Conservation (phyloP, 805 yeast species). For the Pichia rugopelliculosa region DNA sequence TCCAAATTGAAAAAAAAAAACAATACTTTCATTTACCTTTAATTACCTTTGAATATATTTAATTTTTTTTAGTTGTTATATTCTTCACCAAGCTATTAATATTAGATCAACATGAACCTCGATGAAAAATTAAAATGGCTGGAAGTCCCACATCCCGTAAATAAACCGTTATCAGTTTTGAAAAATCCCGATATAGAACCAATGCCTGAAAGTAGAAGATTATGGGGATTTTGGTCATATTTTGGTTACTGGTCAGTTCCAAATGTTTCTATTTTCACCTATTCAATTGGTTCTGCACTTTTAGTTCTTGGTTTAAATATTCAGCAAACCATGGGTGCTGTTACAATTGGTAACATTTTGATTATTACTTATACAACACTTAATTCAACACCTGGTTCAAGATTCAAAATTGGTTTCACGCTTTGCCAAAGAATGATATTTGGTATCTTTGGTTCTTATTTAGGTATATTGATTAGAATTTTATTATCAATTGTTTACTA, state of each 20-base stretch:
- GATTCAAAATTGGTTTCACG: constrained; percentile 43
- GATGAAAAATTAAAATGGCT: constrained; percentile 5
- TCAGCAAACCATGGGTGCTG: constrained; percentile 10
- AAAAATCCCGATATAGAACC: constrained; percentile 35
- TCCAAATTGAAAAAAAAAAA: neutral
- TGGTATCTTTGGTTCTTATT: constrained; percentile 37
- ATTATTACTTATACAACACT: constrained; percentile 36
- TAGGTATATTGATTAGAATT: constrained; percentile 37
- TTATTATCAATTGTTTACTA: constrained; percentile 34
- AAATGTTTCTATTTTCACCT: constrained; percentile 14
- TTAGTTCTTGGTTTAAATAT: constrained; percentile 27
- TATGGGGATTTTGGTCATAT: constrained; percentile 37
- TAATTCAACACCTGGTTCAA: constrained; percentile 39
- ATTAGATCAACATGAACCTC: neutral
- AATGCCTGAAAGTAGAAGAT: constrained; percentile 33
- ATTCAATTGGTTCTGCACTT: constrained; percentile 38
- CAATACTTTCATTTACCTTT: neutral
- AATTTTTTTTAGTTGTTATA: too few species aligned
- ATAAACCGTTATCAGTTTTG: neutral
- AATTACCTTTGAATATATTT: neutral
- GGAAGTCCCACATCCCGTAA: constrained; percentile 7
- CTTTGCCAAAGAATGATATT: constrained; percentile 36
- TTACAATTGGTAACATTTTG: constrained; percentile 37
- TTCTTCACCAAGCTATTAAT: neutral
- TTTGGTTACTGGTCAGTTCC: constrained; percentile 35